A percentile compares a stretch with the other conserved stretches of the same genome.
These are phyloP conservation scores for Magnaporthiopsis rhizophila DNA, from an alignment of 2,329 filamentous ascomycete genomes.

Conservation along the genomic window DNA sequence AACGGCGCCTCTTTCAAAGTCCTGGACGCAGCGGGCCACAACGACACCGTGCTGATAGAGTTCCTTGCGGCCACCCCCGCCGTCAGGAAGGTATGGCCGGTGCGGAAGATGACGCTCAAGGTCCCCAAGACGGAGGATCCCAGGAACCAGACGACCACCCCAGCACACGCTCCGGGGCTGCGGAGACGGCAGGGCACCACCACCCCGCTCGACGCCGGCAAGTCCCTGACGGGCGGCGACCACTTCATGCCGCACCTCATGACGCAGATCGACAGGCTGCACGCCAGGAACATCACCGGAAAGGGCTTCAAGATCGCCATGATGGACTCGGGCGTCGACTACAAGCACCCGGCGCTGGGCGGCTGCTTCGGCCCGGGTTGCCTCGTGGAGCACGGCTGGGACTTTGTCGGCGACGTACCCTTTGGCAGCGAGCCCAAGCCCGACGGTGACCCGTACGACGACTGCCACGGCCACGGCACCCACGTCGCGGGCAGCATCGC, in stretches of 20 bases:
- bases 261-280: conserved; percentile 13
- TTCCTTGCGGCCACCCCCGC: conserved; percentile 1
- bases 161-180: no score
- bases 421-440: not conserved
- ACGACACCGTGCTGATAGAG: not conserved
- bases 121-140: not conserved
- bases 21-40: not conserved
- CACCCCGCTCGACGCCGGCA: not conserved
- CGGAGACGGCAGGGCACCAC: not conserved
- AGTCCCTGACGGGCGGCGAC: not conserved
- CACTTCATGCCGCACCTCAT: conserved; percentile 11
- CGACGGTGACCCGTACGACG: conserved; percentile 17
- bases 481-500: conserved; percentile 20
- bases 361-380: conserved; percentile 16
- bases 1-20: conserved; percentile 4
- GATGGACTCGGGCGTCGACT: conserved; percentile 13
- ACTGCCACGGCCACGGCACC: conserved; percentile 16
- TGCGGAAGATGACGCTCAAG: not conserved
- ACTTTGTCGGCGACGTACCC: conserved; percentile 16
- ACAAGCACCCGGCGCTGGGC: conserved; percentile 19
- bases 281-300: conserved; percentile 12
- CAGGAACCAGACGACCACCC: not conserved
- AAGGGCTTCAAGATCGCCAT: conserved; percentile 12
- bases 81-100: conserved; percentile 3
- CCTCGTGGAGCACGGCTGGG: conserved; percentile 17